Evolutionary conservation across 768 basidiomycete genomes (phyloP), one percentile per base, ranked within the genome.

Genomic region (Myochromella boudieri): DNA sequence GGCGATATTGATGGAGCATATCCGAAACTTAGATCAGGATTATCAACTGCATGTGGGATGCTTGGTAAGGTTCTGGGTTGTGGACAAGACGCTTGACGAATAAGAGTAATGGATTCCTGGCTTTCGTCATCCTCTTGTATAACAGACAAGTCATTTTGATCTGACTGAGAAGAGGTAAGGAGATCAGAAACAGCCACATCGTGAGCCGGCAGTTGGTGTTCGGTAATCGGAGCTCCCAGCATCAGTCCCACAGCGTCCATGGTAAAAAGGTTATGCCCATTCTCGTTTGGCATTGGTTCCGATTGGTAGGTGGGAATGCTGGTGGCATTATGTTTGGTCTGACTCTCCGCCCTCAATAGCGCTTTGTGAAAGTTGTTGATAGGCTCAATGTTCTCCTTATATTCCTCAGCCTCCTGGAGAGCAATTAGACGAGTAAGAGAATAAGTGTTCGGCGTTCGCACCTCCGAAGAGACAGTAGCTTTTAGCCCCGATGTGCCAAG

Each of bases 111-210:
- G 10, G 63, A 61, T 44, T 87, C 83, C 3, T 62, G 62, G 2
- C 68, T 69, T 55, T 87, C 82, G 38, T 90, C 87, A 42, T 80
- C 85, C 65, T 88, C 87, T 0, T 76, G 80, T 44, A 88, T 87
- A 44, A 85, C 72, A 22, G 86, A 89, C 27, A 90, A 63, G 41
- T 82, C 77, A 33, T 72, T 74, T 28, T 62, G 68, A 26, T 68
- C 63, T 11, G 39, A 22, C 32, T 48, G 52, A 20, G 51, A 28
- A 15, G 57, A 39, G 17, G 39, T 38, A 18, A 43, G 43, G 39
- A 40, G 36, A 12, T 14, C 50, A 40, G 27, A 12, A 22, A 4
- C 37, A 14, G 40, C 12, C 25, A 17, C 4, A 12, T 42, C 15
- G 28, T 27, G 4, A 10, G 4, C 10, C 3, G 8, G 26, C 22